Evolutionary conservation across 2,329 filamentous ascomycete genomes (phyloP).

Genomic region (Niveomyces coronatus): DNA sequence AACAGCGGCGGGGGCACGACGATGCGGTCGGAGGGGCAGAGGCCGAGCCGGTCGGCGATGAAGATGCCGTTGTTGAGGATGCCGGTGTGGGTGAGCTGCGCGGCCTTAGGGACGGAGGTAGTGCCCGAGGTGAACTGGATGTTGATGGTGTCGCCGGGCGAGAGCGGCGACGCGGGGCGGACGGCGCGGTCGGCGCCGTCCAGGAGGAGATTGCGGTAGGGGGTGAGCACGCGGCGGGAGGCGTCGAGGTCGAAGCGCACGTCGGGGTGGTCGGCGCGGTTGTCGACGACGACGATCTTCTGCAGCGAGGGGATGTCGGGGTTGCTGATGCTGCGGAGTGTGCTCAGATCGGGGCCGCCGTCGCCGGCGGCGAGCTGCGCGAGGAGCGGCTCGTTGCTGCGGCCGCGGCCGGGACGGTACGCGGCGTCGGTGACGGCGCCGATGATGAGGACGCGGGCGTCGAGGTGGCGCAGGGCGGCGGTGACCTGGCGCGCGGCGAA

Average conservation of each 20-base stretch:
- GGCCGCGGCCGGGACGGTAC: conserved; percentile 45
- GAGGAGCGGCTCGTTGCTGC: conserved; percentile 42
- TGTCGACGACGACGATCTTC: conserved; percentile 69
- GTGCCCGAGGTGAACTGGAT: conserved; percentile 98
- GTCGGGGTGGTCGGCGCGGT: conserved; percentile 43
- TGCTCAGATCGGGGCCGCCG: too few relatives aligned
- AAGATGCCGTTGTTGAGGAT: conserved; percentile 87
- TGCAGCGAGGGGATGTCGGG: conserved; percentile 56
- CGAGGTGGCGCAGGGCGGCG: conserved; percentile 67
- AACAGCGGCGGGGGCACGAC: conserved; percentile 83
- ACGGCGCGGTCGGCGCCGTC: conserved; percentile 23
- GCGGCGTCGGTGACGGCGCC: conserved; percentile 81
- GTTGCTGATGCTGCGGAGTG: conserved; percentile 24
- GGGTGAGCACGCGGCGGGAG: conserved; percentile 30
- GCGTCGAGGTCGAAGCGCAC: conserved; percentile 33
- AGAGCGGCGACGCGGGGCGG: conserved; percentile 35
- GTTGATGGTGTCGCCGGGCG: conserved; percentile 67
- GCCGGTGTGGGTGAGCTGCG: conserved; percentile 73
- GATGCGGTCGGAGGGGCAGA: conserved; percentile 63
- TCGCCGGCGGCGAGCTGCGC: conserved; percentile 32
- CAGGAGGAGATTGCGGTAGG: conserved; percentile 33
- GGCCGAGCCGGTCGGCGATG: conserved; percentile 76
- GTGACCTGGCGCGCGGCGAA: conserved; percentile 75
- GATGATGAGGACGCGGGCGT: conserved; percentile 64
- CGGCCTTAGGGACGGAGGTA: conserved; percentile 81